phyloP scores from a whole-genome alignment of 225 moss, liverwort and hornwort genomes.

The Takakia lepidozioides region DNA sequence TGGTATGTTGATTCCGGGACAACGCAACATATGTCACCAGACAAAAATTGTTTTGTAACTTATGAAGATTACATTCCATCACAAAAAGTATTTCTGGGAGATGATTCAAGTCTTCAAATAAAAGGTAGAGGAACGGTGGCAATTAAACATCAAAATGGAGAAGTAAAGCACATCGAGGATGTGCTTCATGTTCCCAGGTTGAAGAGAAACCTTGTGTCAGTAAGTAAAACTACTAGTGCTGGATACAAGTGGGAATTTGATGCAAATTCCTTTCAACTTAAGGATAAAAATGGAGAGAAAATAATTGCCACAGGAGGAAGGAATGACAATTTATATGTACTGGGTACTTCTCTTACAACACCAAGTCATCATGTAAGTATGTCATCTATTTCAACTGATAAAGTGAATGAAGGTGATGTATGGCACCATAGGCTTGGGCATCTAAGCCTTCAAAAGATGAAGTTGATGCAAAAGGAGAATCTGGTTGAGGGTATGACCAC shows the following conservation, averaged over 20 bases:
- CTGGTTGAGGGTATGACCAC: background rate
- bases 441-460: background rate
- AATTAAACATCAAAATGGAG: background rate
- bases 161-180: constrained; percentile 8
- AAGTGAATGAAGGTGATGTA: background rate
- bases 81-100: constrained; percentile 4
- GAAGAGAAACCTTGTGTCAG: constrained; percentile 1
- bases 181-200: constrained; percentile 7
- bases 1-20: background rate
- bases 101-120: constrained; percentile 8
- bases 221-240: background rate
- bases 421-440: too few species aligned
- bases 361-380: too few species aligned
- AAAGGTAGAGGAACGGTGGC: background rate
- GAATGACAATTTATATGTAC: constrained; percentile 1
- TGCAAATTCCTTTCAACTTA: background rate
- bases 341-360: constrained; percentile 2
- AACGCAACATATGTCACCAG: constrained; percentile 2
- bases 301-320: background rate
- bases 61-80: background rate
- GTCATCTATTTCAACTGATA: background rate
- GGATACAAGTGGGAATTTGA: constrained; percentile 6
- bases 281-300: constrained; percentile 3
- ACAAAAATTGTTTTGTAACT: background rate
- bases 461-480: background rate